Base-by-base conservation (phyloP, 1,284 basidiomycete genomes). In the Cryptococcus depauperatus region DNA sequence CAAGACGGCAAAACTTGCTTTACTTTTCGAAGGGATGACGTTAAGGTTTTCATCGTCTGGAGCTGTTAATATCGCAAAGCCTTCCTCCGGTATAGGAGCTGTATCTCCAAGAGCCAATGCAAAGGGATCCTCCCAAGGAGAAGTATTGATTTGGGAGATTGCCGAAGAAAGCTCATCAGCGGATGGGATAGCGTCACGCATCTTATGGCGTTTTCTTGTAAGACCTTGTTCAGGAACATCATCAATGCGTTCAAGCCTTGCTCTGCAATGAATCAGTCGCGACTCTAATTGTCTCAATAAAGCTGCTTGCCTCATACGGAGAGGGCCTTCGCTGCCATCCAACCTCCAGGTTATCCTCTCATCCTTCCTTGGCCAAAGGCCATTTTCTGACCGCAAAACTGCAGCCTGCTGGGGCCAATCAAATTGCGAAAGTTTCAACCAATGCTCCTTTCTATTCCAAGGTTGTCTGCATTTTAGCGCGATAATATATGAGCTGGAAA, bases 321-420 rank as follows among this genome's bases (percentile, higher is more conserved):
- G 78, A 3, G 88, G 88, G 0, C 88, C 88, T 61, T 92, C 88
- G 5, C 86, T 90, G 54, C 90, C 87, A 52, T 91, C 88, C 28
- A 90, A 68, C 39, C 81, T 74, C 85, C 87, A 92, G 9, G 75
- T 64, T 5, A 75, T 75, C 9, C 66, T 64, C 21, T 70, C 64
- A 28, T 62, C 70, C n/a, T 75, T 64, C 39, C 77, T 75, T 4
- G 81, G 79, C 88, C 88, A 91, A 11, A 91, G 61, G 0, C 86
- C 86, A 18, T 85, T 77, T 61, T 91, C 88, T 2, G 64, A 51
- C 21, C 66, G 60, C 14, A 69, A 51, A 1, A 56, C 41, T 0
- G 63, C 57, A 3, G 64, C 61, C 25, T 62, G 59, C 35, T 46
- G 55, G 4, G 69, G 70, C 70, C 70, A 72, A 32, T 71, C 68